phyloP scores from a whole-genome alignment of 345 rosid genomes.

The Lepidium africanum region DNA sequence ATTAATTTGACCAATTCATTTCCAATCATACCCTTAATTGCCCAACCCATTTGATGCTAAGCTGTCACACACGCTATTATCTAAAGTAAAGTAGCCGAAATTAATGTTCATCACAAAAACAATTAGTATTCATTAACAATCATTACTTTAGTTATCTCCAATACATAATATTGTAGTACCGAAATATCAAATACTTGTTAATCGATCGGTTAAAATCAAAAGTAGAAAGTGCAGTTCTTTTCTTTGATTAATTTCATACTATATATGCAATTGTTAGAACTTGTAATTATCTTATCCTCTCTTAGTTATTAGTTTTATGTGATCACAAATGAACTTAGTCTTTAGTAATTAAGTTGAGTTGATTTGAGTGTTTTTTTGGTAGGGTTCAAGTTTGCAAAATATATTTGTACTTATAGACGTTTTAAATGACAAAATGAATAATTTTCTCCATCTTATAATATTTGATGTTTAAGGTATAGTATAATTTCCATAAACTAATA shows the following conservation, averaged over 20 bases:
- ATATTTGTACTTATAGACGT: too few relatives aligned
- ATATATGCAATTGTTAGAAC: too few relatives aligned
- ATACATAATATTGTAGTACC: not conserved
- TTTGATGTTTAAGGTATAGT: too few relatives aligned
- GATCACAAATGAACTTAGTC: not conserved
- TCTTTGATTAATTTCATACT: too few relatives aligned
- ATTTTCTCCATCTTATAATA: too few relatives aligned
- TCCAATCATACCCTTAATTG: constrained; percentile 21
- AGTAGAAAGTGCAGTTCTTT: not conserved
- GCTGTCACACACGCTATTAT: constrained; percentile 30
- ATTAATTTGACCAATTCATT: constrained; percentile 7
- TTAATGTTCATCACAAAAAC: not conserved
- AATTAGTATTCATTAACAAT: not conserved
- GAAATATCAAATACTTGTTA: not conserved
- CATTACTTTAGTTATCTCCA: not conserved
- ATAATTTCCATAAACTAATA: too few relatives aligned
- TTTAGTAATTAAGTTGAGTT: too few relatives aligned
- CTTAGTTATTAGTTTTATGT: not conserved
- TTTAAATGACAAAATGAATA: too few relatives aligned
- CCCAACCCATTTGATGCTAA: constrained; percentile 23
- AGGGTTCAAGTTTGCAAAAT: too few relatives aligned
- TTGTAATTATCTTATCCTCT: not conserved
- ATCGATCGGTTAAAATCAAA: not conserved
- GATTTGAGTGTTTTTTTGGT: too few relatives aligned
- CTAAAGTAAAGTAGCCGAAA: constrained; percentile 19